Evolutionary conservation across 768 basidiomycete species (phyloP).

Genomic region (Rubroboletus pulcherrimus): DNA sequence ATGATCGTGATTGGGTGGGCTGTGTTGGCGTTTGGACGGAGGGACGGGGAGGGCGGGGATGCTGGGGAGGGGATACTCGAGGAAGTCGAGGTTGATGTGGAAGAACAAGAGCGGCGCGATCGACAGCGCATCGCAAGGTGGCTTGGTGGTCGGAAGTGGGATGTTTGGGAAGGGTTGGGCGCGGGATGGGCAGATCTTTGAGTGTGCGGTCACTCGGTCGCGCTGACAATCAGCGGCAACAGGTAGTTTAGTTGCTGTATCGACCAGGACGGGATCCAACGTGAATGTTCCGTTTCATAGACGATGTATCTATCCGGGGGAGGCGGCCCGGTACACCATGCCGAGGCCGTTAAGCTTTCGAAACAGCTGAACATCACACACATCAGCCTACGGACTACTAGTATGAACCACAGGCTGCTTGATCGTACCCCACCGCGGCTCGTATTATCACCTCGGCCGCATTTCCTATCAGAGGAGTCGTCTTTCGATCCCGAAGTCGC

Average conservation of each 20-base stretch:
- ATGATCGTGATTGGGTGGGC: constrained; percentile 97
- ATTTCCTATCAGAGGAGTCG: background rate
- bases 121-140: constrained; percentile 49
- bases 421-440: background rate
- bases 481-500: background rate
- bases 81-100: constrained; percentile 37
- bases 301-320: background rate
- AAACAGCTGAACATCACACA: too few species aligned
- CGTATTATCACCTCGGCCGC: background rate
- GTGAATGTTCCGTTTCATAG: background rate
- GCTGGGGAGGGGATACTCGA: constrained; percentile 70
- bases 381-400: background rate
- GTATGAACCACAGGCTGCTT: background rate
- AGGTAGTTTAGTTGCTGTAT: background rate
- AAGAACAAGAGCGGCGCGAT: constrained; percentile 21
- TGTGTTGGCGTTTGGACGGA: constrained; percentile 56
- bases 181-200: constrained; percentile 36
- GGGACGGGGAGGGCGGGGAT: constrained; percentile 40
- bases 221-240: background rate
- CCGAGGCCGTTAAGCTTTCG: background rate
- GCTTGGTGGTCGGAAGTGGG: constrained; percentile 58
- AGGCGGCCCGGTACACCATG: background rate
- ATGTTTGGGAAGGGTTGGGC: constrained; percentile 60
- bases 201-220: background rate
- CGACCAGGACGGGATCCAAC: too few species aligned